Evolutionary conservation across 2,329 filamentous ascomycete genomes (phyloP).

Genomic region (Aspergillus pseudotamarii): DNA sequence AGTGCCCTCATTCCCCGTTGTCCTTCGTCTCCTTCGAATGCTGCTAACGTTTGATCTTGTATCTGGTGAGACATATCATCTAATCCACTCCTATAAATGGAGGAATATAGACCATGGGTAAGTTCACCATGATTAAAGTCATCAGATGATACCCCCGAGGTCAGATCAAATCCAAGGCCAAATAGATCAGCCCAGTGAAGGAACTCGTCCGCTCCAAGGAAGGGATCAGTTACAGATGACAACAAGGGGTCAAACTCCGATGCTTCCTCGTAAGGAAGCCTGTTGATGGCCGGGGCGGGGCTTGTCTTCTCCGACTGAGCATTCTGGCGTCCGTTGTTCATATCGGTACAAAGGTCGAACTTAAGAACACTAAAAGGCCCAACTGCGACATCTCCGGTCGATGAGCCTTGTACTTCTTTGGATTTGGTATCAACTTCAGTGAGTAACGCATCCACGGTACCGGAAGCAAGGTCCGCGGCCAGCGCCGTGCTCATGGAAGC

Average conservation of each 20-base stretch:
- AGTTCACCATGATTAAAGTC: background rate
- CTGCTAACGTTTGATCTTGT: conserved; percentile 3
- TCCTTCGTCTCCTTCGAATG: background rate
- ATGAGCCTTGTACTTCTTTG: conserved; percentile 22
- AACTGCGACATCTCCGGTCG: conserved; percentile 27
- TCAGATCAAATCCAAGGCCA: conserved; percentile 29
- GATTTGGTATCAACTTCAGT: conserved; percentile 34
- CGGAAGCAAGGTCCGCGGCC: conserved; percentile 26
- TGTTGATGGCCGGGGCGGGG: background rate
- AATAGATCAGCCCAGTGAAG: conserved; percentile 39
- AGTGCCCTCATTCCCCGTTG: background rate
- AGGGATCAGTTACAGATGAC: conserved; percentile 23
- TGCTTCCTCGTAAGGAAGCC: background rate
- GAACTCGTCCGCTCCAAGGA: conserved; percentile 32
- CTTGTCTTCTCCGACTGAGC: background rate
- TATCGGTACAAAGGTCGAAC: conserved; percentile 11
- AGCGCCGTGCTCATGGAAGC: conserved; percentile 36
- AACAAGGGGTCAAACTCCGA: background rate
- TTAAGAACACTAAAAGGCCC: conserved; percentile 36
- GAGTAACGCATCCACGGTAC: conserved; percentile 36
- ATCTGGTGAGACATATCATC: background rate
- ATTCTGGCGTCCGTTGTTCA: background rate
- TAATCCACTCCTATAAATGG: background rate
- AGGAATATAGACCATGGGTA: background rate
- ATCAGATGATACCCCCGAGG: background rate